Percentiles rank a stretch among this genome's conserved stretches.
Conservation (phyloP, 345 rosid genomes). For the Toxicodendron radicans region DNA sequence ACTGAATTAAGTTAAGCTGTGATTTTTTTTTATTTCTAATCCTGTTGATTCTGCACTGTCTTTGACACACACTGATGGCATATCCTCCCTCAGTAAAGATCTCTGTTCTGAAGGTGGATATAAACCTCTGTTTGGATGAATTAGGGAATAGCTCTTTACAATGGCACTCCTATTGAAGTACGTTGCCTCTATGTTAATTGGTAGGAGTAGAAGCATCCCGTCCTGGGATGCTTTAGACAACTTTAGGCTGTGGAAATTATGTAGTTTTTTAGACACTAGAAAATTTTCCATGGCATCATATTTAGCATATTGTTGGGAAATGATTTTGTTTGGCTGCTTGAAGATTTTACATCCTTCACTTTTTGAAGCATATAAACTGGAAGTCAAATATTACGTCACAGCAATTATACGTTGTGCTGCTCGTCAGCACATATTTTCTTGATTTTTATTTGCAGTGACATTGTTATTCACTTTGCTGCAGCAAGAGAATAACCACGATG, state of each 20-base stretch:
- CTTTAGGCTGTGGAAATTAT: background rate
- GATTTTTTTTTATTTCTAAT: background rate
- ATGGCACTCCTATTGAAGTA: background rate
- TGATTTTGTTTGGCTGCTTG: background rate
- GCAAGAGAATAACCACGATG: conserved; percentile 33
- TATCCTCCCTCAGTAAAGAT: background rate
- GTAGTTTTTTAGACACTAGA: background rate
- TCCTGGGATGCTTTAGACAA: background rate
- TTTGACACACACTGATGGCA: background rate
- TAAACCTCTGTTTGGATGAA: background rate
- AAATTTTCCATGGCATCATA: background rate
- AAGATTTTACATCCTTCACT: background rate
- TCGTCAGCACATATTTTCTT: background rate
- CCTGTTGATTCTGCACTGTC: background rate
- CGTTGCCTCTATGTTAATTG: background rate
- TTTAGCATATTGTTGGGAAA: background rate
- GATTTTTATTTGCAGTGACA: background rate
- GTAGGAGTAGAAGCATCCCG: background rate
- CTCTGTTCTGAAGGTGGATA: background rate
- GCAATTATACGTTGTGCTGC: background rate
- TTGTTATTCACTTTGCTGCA: conserved; percentile 18
- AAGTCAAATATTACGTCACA: background rate
- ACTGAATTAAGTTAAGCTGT: background rate
- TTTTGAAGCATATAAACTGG: background rate
- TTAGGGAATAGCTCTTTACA: background rate